Percentiles rank a stretch among this genome's conserved stretches.
Conservation (phyloP, 2,329 filamentous ascomycete genomes). For the Colletotrichum australisinense region DNA sequence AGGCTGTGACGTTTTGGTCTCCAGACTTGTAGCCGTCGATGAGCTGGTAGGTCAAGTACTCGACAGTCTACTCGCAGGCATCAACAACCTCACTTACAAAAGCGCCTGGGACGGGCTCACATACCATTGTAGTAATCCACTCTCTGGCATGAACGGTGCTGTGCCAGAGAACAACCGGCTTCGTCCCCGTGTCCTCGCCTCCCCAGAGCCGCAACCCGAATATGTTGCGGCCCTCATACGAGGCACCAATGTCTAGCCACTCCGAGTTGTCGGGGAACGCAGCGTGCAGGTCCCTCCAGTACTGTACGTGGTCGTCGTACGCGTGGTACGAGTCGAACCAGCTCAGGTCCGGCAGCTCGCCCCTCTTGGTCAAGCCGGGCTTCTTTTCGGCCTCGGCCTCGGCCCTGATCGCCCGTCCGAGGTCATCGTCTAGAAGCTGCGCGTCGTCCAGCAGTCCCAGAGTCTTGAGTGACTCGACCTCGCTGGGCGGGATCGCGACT, state of each 20-base stretch:
- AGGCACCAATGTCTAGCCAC: constrained; percentile 56
- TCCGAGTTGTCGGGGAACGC: constrained; percentile 58
- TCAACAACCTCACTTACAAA: background rate
- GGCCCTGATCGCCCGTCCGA: constrained; percentile 42
- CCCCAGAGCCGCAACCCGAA: constrained; percentile 68
- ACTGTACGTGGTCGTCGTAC: constrained; percentile 63
- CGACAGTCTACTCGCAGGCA: constrained; percentile 40
- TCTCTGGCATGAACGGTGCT: constrained; percentile 65
- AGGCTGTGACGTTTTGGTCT: constrained; percentile 50
- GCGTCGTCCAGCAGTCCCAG: constrained; percentile 39
- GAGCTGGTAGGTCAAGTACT: constrained; percentile 47
- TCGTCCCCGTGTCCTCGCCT: constrained; percentile 49
- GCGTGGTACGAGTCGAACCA: constrained; percentile 67
- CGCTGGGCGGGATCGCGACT: constrained; percentile 45
- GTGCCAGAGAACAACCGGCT: constrained; percentile 61
- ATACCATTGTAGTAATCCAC: constrained; percentile 68
- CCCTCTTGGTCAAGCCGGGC: constrained; percentile 34
- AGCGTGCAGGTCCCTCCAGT: constrained; percentile 57
- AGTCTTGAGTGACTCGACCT: constrained; percentile 42
- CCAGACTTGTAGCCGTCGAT: constrained; percentile 53
- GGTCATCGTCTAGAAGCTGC: constrained; percentile 41
- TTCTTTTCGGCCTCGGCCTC: constrained; percentile 41
- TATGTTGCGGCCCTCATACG: constrained; percentile 62
- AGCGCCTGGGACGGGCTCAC: constrained; percentile 43
- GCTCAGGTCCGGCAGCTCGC: constrained; percentile 48